Base-by-base conservation (phyloP, 1,139 yeast species). In the Blastobotrys arbuscula region DNA sequence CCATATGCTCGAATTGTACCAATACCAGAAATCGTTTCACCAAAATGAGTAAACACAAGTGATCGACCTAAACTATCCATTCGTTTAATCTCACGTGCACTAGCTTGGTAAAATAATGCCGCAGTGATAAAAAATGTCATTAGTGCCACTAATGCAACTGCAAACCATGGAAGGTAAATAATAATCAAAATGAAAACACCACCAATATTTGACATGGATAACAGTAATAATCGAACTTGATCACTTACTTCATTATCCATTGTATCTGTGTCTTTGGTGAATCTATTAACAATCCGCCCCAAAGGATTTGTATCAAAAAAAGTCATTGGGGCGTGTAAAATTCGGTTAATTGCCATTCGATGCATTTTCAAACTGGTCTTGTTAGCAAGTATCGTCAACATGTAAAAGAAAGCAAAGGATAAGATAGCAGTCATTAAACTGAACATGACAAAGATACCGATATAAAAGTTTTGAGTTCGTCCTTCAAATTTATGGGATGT, bases 11-110 rank as follows among this genome's bases (percentile, higher is more conserved):
- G 77, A 53, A 87, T 85, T 0, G 89, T 83, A 13, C 74, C 70
- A 73, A 81, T 70, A 31, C 96, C 96, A 53, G 76, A 75, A 55
- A 88, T 71, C 1, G 84, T 72, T 64, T 88, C 96, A 56, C 81
- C 81, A 62, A 86, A 83, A 58, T 84, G 84, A 54, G 85, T 78
- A 69, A 82, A 87, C 50, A 87, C 89, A 52, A 76, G 74, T 0
- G 96, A 86, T 60, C 96, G 74, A 60, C 82, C 77, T 9, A 78
- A 62, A 2, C 95, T 87, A 63, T 88, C 96, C 59, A 88, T 68
- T 59, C 96, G 78, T 66, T 88, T 88, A 54, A 88, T 70, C 64
- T 88, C 96, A 64, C 95, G 76, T 12, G 90, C 82, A n/a, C 89
- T 79, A 48, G 80, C 82, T 60, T 86, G 87, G 60, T 84, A 86